Percentiles rank a stretch among this genome's conserved stretches.
These are phyloP conservation scores for Coccomyxa subellipsoidea DNA, from an alignment of 163 green algal genomes.

Conservation along the genomic window DNA sequence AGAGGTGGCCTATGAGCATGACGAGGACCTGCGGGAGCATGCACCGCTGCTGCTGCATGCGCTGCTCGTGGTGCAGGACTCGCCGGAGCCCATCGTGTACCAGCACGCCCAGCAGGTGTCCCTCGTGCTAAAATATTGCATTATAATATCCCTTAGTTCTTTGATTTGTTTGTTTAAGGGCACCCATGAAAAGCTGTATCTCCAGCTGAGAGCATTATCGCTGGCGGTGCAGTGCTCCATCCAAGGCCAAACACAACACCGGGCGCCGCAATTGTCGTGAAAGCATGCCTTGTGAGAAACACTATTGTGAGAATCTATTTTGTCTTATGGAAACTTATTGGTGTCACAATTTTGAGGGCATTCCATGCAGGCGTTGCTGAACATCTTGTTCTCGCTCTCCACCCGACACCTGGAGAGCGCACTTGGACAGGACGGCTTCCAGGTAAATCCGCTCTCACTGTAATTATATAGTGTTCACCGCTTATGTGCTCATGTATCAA, in stretches of 20 bases:
- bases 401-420: conserved; percentile 23
- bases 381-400: conserved; percentile 23
- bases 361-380: conserved; percentile 17
- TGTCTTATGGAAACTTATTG: background rate
- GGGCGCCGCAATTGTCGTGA: background rate
- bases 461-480: no score
- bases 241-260: no score
- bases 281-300: background rate
- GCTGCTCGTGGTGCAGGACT: conserved; percentile 56
- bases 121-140: background rate
- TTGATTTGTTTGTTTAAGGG: no score
- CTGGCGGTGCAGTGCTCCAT: no score
- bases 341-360: no score
- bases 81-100: conserved; percentile 44
- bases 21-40: conserved; percentile 81
- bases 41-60: conserved; percentile 80
- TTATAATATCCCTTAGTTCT: no score
- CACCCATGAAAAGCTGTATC: no score
- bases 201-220: no score
- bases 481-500: background rate
- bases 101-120: conserved; percentile 15
- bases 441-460: background rate
- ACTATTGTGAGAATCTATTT: background rate
- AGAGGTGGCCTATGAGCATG: conserved; percentile 85
- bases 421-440: background rate